Conservation (phyloP, 2,329 filamentous ascomycete genomes). For the Torrubiellomyces zombiae region DNA sequence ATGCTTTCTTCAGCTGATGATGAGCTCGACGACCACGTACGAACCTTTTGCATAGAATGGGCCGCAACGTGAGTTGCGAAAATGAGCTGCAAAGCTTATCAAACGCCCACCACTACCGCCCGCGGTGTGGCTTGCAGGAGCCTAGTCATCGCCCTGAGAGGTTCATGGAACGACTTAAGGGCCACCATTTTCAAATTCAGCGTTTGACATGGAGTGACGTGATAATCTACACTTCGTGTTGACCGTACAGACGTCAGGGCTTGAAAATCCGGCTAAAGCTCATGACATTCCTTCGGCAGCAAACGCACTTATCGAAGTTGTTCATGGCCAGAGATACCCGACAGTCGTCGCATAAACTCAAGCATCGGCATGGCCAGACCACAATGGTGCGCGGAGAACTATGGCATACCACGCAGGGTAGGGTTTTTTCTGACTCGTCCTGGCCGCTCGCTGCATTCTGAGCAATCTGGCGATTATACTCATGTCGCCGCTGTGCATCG, state of each 20-base stretch:
- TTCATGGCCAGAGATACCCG: constrained; percentile 87
- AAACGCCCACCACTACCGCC: neutral
- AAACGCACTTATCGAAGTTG: constrained; percentile 93
- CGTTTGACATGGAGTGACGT: too few species aligned
- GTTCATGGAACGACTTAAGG: too few species aligned
- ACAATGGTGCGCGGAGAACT: constrained; percentile 72
- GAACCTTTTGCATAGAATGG: constrained; percentile 83
- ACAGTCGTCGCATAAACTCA: constrained; percentile 90
- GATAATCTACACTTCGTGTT: neutral
- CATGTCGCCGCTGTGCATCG: constrained; percentile 7
- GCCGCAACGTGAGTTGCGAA: constrained; percentile 58
- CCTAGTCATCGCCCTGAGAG: too few species aligned
- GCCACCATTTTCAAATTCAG: too few species aligned
- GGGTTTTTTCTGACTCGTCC: too few species aligned
- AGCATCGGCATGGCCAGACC: constrained; percentile 89
- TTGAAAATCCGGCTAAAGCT: constrained; percentile 89
- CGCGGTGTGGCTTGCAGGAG: too few species aligned
- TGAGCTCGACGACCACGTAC: constrained; percentile 35
- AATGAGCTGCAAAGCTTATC: constrained; percentile 5
- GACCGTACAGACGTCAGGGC: constrained; percentile 33
- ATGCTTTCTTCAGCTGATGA: too few species aligned
- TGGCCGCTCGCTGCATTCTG: too few species aligned
- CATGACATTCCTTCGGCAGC: constrained; percentile 72
- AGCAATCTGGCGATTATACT: neutral
- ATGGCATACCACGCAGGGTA: constrained; percentile 89